Percentiles rank a stretch among this genome's conserved stretches.
Conservation (phyloP, 371 early-diverging fungal species). For the Saksenaea vasiformis region DNA sequence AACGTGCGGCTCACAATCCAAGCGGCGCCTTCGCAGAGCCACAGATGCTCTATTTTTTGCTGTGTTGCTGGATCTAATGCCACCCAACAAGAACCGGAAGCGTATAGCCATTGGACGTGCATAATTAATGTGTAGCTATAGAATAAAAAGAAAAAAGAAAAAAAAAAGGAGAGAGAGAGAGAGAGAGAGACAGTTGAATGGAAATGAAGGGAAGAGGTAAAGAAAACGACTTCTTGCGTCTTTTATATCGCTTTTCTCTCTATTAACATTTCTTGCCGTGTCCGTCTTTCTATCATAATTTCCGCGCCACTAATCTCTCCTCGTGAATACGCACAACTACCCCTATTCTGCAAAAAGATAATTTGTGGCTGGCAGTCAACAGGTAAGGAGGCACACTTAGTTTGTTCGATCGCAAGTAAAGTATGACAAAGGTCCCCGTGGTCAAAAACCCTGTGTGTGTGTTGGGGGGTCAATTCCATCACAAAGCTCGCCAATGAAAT, state of each 20-base stretch:
- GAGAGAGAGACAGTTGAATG: no score
- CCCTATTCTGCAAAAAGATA: no score
- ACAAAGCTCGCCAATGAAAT: no score
- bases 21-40: conserved; percentile 12
- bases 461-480: no score
- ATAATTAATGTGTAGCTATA: conserved; percentile 1
- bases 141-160: not conserved
- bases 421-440: no score
- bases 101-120: conserved; percentile 24
- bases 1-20: conserved; percentile 24
- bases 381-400: no score
- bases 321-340: no score
- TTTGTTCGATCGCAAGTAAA: no score
- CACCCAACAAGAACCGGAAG: conserved; percentile 23
- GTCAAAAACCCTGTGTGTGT: no score
- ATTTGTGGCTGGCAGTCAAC: no score
- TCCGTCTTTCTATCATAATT: no score
- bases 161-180: not conserved
- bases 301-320: no score
- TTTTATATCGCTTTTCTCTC: not conserved
- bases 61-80: conserved; percentile 20
- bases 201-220: not conserved
- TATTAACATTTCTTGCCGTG: not conserved
- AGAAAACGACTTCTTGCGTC: not conserved
- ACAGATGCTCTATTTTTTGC: conserved; percentile 17